Percentiles rank a stretch among this genome's conserved stretches.
Conservation (phyloP, 164 flowering plant species). For the Warburgia ugandensis region DNA sequence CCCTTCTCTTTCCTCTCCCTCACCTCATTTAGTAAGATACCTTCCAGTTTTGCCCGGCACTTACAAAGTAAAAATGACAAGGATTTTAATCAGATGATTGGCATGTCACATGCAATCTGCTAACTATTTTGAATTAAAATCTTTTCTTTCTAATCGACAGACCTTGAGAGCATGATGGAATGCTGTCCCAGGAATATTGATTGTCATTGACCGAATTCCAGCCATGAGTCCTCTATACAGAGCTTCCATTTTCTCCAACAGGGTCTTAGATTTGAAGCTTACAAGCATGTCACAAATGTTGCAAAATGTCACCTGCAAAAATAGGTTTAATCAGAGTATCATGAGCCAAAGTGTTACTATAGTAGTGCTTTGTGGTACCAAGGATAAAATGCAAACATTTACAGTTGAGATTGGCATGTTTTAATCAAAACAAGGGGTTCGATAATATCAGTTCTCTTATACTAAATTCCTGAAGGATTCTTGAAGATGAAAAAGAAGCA, state of each 20-base stretch:
- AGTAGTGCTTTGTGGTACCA: no score
- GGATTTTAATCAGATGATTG: no score
- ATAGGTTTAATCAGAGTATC: background rate
- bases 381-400: no score
- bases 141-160: background rate
- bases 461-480: no score
- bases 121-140: background rate
- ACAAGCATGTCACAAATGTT: slow-evolving; percentile 16
- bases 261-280: slow-evolving; percentile 10
- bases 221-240: slow-evolving; percentile 17
- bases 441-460: no score
- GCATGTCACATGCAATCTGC: no score
- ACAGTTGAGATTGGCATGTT: no score
- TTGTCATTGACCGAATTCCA: slow-evolving; percentile 13
- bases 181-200: slow-evolving; percentile 15
- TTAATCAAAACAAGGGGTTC: no score
- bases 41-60: slow-evolving; percentile 11
- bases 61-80: no score
- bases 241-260: slow-evolving; percentile 8
- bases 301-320: slow-evolving; percentile 9
- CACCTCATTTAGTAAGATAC: slow-evolving; percentile 11
- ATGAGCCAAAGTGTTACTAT: no score
- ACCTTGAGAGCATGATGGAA: slow-evolving; percentile 15
- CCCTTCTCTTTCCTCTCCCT: slow-evolving; percentile 8
- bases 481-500: no score